phyloP scores from a whole-genome alignment of 306 rosid species.

The Prunus mume region DNA sequence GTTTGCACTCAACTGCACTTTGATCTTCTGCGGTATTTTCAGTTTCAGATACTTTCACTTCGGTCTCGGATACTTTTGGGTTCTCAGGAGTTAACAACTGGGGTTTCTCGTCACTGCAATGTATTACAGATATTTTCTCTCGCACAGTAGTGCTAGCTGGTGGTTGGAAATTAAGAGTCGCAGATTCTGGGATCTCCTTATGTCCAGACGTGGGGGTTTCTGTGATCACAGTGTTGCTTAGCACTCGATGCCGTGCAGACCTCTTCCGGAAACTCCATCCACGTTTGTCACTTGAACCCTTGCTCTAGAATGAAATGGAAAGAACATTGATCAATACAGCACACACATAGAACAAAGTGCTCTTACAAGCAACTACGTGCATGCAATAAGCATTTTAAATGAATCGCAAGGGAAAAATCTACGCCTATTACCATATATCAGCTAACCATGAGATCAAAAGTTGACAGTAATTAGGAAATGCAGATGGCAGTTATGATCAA shows the following conservation, averaged over 20 bases:
- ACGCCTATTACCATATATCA: not conserved
- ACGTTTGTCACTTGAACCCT: conserved; percentile 72
- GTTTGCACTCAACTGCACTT: conserved; percentile 26
- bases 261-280: conserved; percentile 96
- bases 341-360: conserved; percentile 1
- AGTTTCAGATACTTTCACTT: conserved; percentile 28
- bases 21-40: not conserved
- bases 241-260: conserved; percentile 82
- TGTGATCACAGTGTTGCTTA: conserved; percentile 72
- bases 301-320: conserved; percentile 39
- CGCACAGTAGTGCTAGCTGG: conserved; percentile 41
- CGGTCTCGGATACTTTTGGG: conserved; percentile 34
- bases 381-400: not conserved
- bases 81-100: conserved; percentile 35
- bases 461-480: not conserved
- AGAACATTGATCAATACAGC: not conserved
- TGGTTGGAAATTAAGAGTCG: conserved; percentile 38
- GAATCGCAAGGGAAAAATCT: not conserved
- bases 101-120: conserved; percentile 52
- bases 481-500: not conserved
- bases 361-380: not conserved
- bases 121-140: conserved; percentile 51
- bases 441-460: not conserved
- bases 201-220: conserved; percentile 53
- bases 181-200: conserved; percentile 65